These are phyloP conservation scores for Pogostemon cablin DNA, from an alignment of 257 asterid species.

Conservation along the genomic window DNA sequence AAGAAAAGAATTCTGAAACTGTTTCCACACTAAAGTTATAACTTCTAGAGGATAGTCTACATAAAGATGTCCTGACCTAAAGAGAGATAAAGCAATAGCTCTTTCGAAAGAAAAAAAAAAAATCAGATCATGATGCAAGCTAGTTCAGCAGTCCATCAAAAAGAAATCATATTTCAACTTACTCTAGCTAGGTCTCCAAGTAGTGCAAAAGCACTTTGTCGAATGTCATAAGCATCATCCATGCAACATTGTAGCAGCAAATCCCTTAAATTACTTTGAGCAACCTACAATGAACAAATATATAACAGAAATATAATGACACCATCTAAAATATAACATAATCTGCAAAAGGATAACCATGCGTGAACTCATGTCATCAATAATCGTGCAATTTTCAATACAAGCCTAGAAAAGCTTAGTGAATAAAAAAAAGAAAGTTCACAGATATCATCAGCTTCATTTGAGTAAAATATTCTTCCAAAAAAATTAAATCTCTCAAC, in stretches of 20 bases:
- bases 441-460: slow-evolving; percentile 15
- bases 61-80: neutral
- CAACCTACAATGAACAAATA: slow-evolving; percentile 51
- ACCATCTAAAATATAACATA: slow-evolving; percentile 20
- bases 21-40: neutral
- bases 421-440: slow-evolving; percentile 3
- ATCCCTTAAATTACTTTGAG: slow-evolving; percentile 88
- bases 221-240: slow-evolving; percentile 91
- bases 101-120: neutral
- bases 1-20: neutral
- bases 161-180: slow-evolving; percentile 36
- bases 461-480: slow-evolving; percentile 1
- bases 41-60: slow-evolving; percentile 1
- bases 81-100: neutral
- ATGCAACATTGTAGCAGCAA: slow-evolving; percentile 93
- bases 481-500: neutral
- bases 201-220: slow-evolving; percentile 98
- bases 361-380: slow-evolving; percentile 6
- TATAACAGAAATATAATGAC: neutral
- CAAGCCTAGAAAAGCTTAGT: slow-evolving; percentile 2
- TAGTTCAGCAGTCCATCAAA: slow-evolving; percentile 8
- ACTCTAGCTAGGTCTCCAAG: slow-evolving; percentile 98
- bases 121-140: neutral
- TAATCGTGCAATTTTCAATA: neutral
- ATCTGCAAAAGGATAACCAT: slow-evolving; percentile 13